Evolutionary conservation across 75 land plant species (phyloP).

Genomic region (Sequoiadendron giganteum): DNA sequence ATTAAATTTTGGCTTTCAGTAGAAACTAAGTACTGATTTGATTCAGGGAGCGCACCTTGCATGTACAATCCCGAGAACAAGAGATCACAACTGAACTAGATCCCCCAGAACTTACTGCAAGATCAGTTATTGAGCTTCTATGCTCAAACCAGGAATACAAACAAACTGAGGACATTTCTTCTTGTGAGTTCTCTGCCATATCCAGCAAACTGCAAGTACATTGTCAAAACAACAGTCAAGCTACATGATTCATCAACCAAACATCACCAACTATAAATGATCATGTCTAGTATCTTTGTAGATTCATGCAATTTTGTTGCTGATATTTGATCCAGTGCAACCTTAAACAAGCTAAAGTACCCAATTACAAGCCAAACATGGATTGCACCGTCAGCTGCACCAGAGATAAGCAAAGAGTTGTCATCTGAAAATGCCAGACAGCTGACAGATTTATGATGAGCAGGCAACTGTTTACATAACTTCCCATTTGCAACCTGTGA

Average conservation of each 20-base stretch:
- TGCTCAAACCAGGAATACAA: slow-evolving; percentile 51
- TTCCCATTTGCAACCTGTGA: slow-evolving; percentile 55
- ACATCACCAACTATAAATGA: neutral
- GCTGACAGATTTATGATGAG: slow-evolving; percentile 55
- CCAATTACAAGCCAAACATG: slow-evolving; percentile 65
- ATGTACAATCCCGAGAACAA: slow-evolving; percentile 64
- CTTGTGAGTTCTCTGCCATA: slow-evolving; percentile 19
- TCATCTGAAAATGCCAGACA: slow-evolving; percentile 68
- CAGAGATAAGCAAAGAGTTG: slow-evolving; percentile 60
- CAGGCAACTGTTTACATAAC: slow-evolving; percentile 47
- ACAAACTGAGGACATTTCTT: slow-evolving; percentile 19
- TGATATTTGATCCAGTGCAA: neutral
- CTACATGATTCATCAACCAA: neutral
- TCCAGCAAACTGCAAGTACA: slow-evolving; percentile 41
- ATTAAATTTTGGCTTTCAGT: neutral
- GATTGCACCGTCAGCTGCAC: slow-evolving; percentile 64
- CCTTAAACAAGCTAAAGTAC: slow-evolving; percentile 18
- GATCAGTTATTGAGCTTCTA: slow-evolving; percentile 39
- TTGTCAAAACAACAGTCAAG: neutral
- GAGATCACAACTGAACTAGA: slow-evolving; percentile 50
- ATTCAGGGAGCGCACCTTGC: slow-evolving; percentile 44
- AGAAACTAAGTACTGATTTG: neutral
- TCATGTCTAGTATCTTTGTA: neutral
- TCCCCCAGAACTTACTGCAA: slow-evolving; percentile 35
- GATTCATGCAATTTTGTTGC: neutral